These are phyloP conservation scores for Mycosphaerella sp. DNA, from an alignment of 2,329 filamentous ascomycete genomes.

Conservation along the genomic window DNA sequence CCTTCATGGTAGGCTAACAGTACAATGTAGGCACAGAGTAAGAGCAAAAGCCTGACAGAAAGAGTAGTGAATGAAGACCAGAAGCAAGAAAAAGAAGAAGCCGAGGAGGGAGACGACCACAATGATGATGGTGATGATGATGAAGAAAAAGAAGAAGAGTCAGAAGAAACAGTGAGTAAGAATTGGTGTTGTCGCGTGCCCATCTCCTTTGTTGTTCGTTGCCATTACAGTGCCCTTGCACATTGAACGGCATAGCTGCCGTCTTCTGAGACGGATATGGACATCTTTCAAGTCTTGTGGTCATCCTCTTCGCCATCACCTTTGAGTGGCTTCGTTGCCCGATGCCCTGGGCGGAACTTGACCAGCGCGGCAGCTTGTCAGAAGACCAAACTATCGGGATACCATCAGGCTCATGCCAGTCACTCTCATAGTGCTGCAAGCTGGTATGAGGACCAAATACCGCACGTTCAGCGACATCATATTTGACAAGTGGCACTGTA, in stretches of 20 bases:
- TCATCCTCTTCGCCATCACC: no score
- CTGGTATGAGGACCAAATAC: no score
- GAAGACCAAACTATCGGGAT: no score
- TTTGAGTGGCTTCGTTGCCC: no score
- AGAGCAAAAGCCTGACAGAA: background rate
- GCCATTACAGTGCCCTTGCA: background rate
- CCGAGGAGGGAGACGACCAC: no score
- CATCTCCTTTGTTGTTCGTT: background rate
- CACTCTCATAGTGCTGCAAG: no score
- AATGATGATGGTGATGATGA: no score
- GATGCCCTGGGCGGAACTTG: no score
- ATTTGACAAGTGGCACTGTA: background rate
- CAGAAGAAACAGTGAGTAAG: constrained; percentile 10
- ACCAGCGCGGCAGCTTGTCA: no score
- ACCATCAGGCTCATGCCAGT: no score
- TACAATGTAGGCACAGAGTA: constrained; percentile 12
- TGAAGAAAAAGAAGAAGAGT: background rate
- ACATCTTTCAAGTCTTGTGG: no score
- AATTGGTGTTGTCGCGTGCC: background rate
- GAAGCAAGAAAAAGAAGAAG: background rate
- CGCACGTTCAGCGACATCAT: no score
- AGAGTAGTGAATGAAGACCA: background rate
- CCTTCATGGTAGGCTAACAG: constrained; percentile 18
- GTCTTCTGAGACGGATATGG: background rate
- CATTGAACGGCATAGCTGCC: background rate